Percentiles rank a stretch among this genome's conserved stretches.
phyloP scores from a whole-genome alignment of 371 early-diverging fungal species.

The Actinomortierella wolfii region DNA sequence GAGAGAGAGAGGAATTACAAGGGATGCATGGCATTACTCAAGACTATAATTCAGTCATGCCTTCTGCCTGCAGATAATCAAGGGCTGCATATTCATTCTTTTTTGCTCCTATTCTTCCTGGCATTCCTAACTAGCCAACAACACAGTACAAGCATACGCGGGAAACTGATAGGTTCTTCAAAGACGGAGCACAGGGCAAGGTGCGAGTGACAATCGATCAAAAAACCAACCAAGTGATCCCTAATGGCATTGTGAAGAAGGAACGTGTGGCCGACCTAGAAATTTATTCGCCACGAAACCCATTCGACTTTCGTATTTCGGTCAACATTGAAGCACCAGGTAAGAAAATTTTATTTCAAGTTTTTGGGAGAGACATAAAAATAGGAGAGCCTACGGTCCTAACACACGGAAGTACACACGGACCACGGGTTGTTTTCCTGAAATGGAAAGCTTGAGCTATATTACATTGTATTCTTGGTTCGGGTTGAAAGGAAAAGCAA shows the following conservation, averaged over 20 bases:
- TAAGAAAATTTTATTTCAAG: constrained; percentile 8
- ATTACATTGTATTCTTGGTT: too few relatives aligned
- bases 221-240: constrained; percentile 59
- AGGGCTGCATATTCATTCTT: too few relatives aligned
- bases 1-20: too few relatives aligned
- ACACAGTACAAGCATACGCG: constrained; percentile 69
- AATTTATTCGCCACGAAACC: constrained; percentile 70
- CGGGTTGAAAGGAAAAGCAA: too few relatives aligned
- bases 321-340: constrained; percentile 72
- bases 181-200: constrained; percentile 33
- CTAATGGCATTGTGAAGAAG: constrained; percentile 69
- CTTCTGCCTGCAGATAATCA: too few relatives aligned
- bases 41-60: too few relatives aligned
- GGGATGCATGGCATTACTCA: too few relatives aligned
- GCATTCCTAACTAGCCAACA: constrained; percentile 40
- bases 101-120: too few relatives aligned
- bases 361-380: background rate
- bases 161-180: constrained; percentile 70
- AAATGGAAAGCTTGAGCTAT: too few relatives aligned
- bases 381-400: too few relatives aligned
- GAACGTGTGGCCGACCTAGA: constrained; percentile 68
- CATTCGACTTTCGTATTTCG: constrained; percentile 75
- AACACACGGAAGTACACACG: too few relatives aligned
- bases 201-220: constrained; percentile 71
- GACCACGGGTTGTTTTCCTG: too few relatives aligned